phyloP scores from a whole-genome alignment of 306 rosid genomes.

The Senna siamea region DNA sequence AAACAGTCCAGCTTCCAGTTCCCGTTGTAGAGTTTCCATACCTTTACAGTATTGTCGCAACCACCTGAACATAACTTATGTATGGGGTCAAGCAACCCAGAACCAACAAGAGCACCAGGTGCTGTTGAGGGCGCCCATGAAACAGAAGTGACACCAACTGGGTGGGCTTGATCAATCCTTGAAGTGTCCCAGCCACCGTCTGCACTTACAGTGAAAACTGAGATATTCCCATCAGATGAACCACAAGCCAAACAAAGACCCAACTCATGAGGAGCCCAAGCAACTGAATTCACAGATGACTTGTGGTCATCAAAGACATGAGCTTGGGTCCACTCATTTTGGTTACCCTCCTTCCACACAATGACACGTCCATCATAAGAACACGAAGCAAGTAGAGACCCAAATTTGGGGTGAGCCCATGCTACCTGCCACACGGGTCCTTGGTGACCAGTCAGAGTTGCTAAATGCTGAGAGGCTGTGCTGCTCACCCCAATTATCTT shows the following conservation, averaged over 20 bases:
- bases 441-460: slow-evolving; percentile 67
- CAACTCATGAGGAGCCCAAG: slow-evolving; percentile 90
- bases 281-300: slow-evolving; percentile 66
- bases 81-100: slow-evolving; percentile 74
- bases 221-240: slow-evolving; percentile 78
- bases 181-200: slow-evolving; percentile 76
- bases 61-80: slow-evolving; percentile 82
- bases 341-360: slow-evolving; percentile 82
- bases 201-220: slow-evolving; percentile 62
- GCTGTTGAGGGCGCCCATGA: slow-evolving; percentile 83
- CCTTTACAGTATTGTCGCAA: slow-evolving; percentile 73
- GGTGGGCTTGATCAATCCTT: slow-evolving; percentile 73
- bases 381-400: slow-evolving; percentile 71
- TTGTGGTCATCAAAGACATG: slow-evolving; percentile 68
- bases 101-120: slow-evolving; percentile 71
- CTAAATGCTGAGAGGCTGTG: slow-evolving; percentile 66
- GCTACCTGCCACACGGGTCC: slow-evolving; percentile 79
- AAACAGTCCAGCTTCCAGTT: slow-evolving; percentile 84
- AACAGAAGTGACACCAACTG: slow-evolving; percentile 77
- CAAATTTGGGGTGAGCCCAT: slow-evolving; percentile 84
- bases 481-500: slow-evolving; percentile 72
- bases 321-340: slow-evolving; percentile 69
- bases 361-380: slow-evolving; percentile 70
- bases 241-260: slow-evolving; percentile 79
- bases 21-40: slow-evolving; percentile 74